phyloP scores from a whole-genome alignment of 2,329 filamentous ascomycete genomes.

The Fusarium continuum region DNA sequence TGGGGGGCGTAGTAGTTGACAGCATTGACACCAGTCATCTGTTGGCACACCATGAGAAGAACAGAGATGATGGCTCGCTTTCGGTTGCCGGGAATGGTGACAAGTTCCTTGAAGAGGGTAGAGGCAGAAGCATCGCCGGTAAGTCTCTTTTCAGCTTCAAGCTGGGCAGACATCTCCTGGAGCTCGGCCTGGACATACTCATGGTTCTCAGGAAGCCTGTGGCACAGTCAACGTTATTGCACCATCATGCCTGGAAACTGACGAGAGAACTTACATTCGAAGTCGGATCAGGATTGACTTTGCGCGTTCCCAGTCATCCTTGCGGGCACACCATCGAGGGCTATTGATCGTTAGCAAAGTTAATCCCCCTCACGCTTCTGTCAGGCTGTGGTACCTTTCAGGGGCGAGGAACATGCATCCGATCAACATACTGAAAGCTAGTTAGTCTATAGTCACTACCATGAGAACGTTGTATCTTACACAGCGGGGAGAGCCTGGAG shows the following conservation, averaged over 20 bases:
- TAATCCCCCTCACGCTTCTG: no score
- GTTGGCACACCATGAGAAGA: constrained; percentile 71
- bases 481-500: constrained; percentile 72
- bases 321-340: constrained; percentile 73
- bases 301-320: constrained; percentile 73
- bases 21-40: constrained; percentile 71
- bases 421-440: constrained; percentile 56
- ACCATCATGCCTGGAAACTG: no score
- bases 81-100: constrained; percentile 66
- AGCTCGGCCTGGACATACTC: constrained; percentile 67
- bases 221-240: neutral
- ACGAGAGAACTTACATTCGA: constrained; percentile 43
- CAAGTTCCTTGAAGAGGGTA: constrained; percentile 72
- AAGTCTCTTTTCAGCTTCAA: constrained; percentile 69
- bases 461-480: constrained; percentile 33
- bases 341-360: constrained; percentile 52
- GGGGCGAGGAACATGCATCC: constrained; percentile 68
- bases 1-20: constrained; percentile 73
- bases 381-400: constrained; percentile 49
- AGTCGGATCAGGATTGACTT: constrained; percentile 64
- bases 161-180: constrained; percentile 67
- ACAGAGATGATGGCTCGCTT: constrained; percentile 72
- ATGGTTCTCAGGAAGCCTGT: constrained; percentile 61
- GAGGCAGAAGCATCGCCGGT: constrained; percentile 61
- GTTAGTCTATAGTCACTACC: neutral